Percentiles rank a stretch among this genome's conserved stretches.
These are phyloP conservation scores for Annona squamosa DNA, from an alignment of 164 flowering plant genomes.

Conservation along the genomic window DNA sequence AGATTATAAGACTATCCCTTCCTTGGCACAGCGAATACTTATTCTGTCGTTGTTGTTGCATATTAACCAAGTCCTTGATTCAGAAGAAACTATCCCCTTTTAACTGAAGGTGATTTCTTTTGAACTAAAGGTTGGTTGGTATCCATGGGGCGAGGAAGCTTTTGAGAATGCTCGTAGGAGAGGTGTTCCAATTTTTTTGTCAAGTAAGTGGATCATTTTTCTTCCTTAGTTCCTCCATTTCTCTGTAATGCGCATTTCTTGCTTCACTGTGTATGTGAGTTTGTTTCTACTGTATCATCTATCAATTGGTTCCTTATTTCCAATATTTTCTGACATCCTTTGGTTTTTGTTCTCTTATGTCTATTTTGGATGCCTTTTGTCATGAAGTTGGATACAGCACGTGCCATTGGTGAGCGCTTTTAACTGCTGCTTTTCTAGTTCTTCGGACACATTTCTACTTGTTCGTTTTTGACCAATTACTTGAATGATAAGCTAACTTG, in stretches of 20 bases:
- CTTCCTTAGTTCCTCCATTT: background rate
- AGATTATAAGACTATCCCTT: no score
- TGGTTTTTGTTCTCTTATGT: background rate
- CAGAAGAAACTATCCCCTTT: no score
- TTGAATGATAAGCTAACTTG: background rate
- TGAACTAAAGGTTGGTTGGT: constrained; percentile 74
- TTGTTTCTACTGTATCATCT: background rate
- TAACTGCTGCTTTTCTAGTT: background rate
- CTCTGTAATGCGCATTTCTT: background rate
- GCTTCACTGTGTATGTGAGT: background rate
- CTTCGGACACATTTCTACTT: background rate
- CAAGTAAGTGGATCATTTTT: constrained; percentile 36
- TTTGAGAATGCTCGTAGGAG: constrained; percentile 69
- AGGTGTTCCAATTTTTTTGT: constrained; percentile 82
- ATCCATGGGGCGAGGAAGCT: constrained; percentile 98
- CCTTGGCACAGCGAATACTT: background rate
- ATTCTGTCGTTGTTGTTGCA: background rate
- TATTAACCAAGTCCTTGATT: background rate
- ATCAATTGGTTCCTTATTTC: background rate
- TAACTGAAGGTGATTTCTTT: background rate
- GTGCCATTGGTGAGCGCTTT: constrained; percentile 76
- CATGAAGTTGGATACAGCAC: constrained; percentile 96
- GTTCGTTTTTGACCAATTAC: background rate
- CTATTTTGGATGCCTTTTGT: background rate
- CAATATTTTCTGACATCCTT: background rate